Evolutionary conservation across 2,329 filamentous ascomycete genomes (phyloP), one percentile per base, ranked within the genome.

Genomic region (Catunica adiposa): DNA sequence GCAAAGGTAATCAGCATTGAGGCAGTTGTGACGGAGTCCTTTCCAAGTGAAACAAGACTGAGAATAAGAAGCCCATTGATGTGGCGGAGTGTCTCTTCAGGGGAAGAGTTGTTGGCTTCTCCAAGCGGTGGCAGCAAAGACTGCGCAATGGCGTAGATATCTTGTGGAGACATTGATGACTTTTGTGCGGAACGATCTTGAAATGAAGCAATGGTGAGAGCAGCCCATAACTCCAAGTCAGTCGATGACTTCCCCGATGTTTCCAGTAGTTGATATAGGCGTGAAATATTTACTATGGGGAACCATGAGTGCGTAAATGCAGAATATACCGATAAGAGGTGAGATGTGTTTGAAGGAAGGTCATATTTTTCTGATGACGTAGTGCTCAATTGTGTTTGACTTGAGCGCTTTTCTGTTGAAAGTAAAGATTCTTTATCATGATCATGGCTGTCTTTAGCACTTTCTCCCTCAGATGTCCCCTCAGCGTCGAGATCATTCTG

Each of bases 281-380:
- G 73, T 51, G 83, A 76, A 59, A 81, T 83, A 60, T 87, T 81
- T 9, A 83, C 71, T 25, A 89, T 80, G 0, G 85, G 85, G 25
- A 89, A 73, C 85, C 85, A 89, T 54, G 77, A 80, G 64, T 89
- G 83, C n/a, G n/a, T n/a, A n/a, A n/a, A n/a, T n/a, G n/a, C n/a
- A n/a, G n/a, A n/a, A n/a, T n/a, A n/a, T n/a, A n/a, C n/a, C n/a
- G n/a, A n/a, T n/a, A n/a, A n/a, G n/a, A n/a, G n/a, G n/a, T n/a
- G n/a, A n/a, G n/a, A n/a, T n/a, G n/a, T n/a, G n/a, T n/a, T n/a
- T n/a, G n/a, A n/a, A n/a, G n/a, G n/a, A n/a, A n/a, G n/a, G n/a
- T n/a, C n/a, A n/a, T n/a, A n/a, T n/a, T n/a, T n/a, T n/a, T n/a
- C n/a, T n/a, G n/a, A n/a, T n/a, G n/a, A n/a, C n/a, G n/a, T n/a